A percentile compares a stretch with the other conserved stretches of the same genome.
Conservation (phyloP, 331 rosid genomes). For the Acacia pycnantha region DNA sequence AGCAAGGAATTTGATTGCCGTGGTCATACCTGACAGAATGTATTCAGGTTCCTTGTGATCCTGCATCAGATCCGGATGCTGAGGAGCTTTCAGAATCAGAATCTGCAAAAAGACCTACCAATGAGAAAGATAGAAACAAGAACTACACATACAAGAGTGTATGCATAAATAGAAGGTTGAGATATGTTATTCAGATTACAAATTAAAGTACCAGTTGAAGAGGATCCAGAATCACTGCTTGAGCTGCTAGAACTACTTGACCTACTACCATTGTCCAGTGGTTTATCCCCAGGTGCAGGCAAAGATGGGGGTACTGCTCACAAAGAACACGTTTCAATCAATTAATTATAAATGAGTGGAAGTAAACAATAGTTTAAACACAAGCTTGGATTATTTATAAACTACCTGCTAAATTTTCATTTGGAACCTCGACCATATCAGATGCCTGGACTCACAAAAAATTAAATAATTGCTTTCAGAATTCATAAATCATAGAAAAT, state of each 20-base stretch:
- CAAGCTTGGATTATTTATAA: not conserved
- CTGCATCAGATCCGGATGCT: slow-evolving; percentile 86
- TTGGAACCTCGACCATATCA: slow-evolving; percentile 41
- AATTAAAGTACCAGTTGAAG: slow-evolving; percentile 80
- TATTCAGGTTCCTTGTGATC: slow-evolving; percentile 66
- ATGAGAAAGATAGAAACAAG: slow-evolving; percentile 21
- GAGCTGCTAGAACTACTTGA: slow-evolving; percentile 97
- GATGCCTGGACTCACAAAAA: slow-evolving; percentile 46
- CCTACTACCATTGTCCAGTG: slow-evolving; percentile 73
- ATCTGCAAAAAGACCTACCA: slow-evolving; percentile 54
- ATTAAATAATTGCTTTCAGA: slow-evolving; percentile 14
- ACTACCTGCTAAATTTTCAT: slow-evolving; percentile 63
- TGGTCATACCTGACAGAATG: slow-evolving; percentile 47
- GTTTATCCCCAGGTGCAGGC: slow-evolving; percentile 59
- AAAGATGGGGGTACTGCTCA: slow-evolving; percentile 54
- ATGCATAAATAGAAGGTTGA: not conserved
- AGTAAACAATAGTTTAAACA: not conserved
- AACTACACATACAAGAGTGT: not conserved
- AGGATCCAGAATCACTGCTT: slow-evolving; percentile 94
- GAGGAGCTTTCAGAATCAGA: slow-evolving; percentile 97
- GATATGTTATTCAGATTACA: not conserved
- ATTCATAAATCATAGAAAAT: not conserved
- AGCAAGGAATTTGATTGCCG: not conserved
- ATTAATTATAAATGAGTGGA: not conserved
- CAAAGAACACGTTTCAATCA: not conserved